phyloP scores from a whole-genome alignment of 768 basidiomycete genomes.

The Lanmaoa pseudosensibilis region DNA sequence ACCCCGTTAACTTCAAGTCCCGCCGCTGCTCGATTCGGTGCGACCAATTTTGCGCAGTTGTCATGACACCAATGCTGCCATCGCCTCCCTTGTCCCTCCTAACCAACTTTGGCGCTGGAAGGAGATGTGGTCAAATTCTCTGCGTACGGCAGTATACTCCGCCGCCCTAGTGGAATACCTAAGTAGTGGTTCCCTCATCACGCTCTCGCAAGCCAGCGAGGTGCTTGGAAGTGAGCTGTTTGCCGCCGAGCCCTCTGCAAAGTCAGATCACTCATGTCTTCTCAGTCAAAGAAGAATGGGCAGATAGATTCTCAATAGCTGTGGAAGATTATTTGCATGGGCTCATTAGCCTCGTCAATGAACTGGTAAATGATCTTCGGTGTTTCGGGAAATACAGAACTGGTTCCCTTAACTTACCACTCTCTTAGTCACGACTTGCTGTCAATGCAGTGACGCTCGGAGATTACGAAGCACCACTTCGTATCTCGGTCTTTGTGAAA shows the following conservation, averaged over 20 bases:
- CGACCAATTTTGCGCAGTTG: conserved; percentile 58
- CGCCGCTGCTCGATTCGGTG: conserved; percentile 55
- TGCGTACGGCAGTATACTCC: conserved; percentile 66
- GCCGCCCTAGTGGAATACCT: conserved; percentile 69
- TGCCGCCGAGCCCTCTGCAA: background rate
- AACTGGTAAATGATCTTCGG: conserved; percentile 53
- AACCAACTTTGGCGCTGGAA: conserved; percentile 85
- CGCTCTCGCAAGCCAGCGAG: conserved; percentile 51
- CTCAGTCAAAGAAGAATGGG: conserved; percentile 70
- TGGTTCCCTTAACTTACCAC: conserved; percentile 7
- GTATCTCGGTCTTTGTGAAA: conserved; percentile 77
- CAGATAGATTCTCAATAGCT: conserved; percentile 58
- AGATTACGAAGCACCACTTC: conserved; percentile 75
- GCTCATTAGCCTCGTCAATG: conserved; percentile 74
- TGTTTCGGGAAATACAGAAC: background rate
- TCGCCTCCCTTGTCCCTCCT: conserved; percentile 62
- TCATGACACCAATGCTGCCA: conserved; percentile 44
- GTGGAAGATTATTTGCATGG: conserved; percentile 84
- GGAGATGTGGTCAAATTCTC: conserved; percentile 75
- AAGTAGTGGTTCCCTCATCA: conserved; percentile 54
- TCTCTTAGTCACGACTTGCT: conserved; percentile 66
- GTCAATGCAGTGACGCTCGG: conserved; percentile 83
- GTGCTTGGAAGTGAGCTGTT: conserved; percentile 63
- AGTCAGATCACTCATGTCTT: conserved; percentile 5
- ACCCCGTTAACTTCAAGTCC: conserved; percentile 44